Evolutionary conservation across 148 eudicot genomes (phyloP), one percentile per base, ranked within the genome.

Genomic region (Nyssa sinensis): DNA sequence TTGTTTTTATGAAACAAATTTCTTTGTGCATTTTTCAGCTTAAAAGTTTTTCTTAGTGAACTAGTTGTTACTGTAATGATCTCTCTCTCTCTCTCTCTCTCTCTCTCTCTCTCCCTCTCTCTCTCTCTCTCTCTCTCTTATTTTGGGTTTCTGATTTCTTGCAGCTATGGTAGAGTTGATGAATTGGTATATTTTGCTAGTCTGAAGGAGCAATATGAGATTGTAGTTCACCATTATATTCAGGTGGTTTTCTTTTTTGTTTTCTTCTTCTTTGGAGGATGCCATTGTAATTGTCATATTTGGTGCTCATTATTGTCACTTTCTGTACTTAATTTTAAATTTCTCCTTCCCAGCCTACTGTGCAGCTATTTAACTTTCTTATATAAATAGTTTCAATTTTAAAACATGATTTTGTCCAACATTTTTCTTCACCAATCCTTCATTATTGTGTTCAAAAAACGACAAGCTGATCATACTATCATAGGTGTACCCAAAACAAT

Each of bases 141-240:
- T 11, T 44, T 13, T 44, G 21, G 25, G 75, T 73, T 60, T 47
- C 60, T 30, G 70, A 62, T 55, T 67, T 81, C 62, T 69, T 82
- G 89, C 96, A 95, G 98, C 86, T 87, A 92, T 85, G 98, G 98
- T 28, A 85, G 97, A 78, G 97, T 86, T 72, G 96, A 92, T 83
- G 98, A 95, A 74, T 80, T 95, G 86, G 98, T 95, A 25, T 92
- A 82, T 85, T 95, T 95, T 67, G 98, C 98, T 76, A 89, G 86
- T 79, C 80, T 95, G 72, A 95, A 90, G 91, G 91, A 93, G 81
- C 94, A 95, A 71, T 80, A 90, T 81, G 97, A 92, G 77, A 88
- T 92, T 74, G 97, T 95, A 64, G 79, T 88, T 78, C 98, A 91
- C 81, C 93, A 92, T 80, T 92, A 90, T 78, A 95, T 92, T 80